Base-by-base conservation (phyloP, 441 rosid genomes). In the Croton setiger region DNA sequence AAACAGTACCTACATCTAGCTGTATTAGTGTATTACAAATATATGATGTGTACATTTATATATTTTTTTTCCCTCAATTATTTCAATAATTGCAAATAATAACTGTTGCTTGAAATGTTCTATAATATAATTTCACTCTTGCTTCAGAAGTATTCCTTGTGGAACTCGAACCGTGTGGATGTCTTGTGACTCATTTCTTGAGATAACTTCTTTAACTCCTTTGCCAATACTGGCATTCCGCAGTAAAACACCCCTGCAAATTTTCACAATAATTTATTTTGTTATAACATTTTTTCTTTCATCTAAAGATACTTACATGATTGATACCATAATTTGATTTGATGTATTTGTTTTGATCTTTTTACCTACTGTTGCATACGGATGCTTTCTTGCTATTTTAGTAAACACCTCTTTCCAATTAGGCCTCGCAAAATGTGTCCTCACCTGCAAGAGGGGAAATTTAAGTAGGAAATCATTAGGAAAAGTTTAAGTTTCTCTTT, bases 401-500 rank as follows among this genome's bases (percentile, higher is more conserved):
- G 73, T 79, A 66, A 92, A 92, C 60, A 95, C 97, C 71, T 92
- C 96, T 72, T 71, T 88, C 99, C 99, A 92, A 68, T 95, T 83
- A 13, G 99, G 99, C 74, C 97, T 90, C 44, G 98, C 98, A 74
- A 95, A 92, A 78, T 95, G 99, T 59, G 98, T 92, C 76, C 95
- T 83, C 37, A 92, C 97, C 98, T 92, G 89, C 74, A 84, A n/a
- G 36, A 77, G 20, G 72, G 41, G 37, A 60, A 44, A 70, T 17
- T 57, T 14, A 7, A 47, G 7, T 33, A 9, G 23, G 44, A 8
- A 21, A 21, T 9, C 51, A 13, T 47, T 20, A 54, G 27, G 13
- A 20, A 49, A 18, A 18, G 15, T 4, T 20, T 7, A 39, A 37
- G 3, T 31, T 3, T 20, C 21, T 60, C 59, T 4, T 15, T 3